A percentile compares a stretch with the other conserved stretches of the same genome.
Evolutionary conservation across 345 rosid species (phyloP).

Genomic region (Hibiscus tridactylites): DNA sequence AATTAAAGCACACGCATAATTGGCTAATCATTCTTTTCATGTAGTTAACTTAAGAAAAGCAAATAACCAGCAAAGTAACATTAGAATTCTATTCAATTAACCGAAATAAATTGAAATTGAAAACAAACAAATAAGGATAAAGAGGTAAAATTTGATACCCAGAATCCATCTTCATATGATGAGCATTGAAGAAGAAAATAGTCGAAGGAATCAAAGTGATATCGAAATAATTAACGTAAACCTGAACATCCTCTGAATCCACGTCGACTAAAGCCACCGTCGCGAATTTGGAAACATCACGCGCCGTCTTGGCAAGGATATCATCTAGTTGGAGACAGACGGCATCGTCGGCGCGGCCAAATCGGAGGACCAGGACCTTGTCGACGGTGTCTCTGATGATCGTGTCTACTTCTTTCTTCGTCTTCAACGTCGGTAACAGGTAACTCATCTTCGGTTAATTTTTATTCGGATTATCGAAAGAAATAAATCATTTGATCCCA

Average conservation of each 20-base stretch:
- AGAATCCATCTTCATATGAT: conserved; percentile 94
- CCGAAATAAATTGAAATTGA: background rate
- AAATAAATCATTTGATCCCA: no score
- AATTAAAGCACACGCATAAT: background rate
- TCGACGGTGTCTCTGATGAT: conserved; percentile 71
- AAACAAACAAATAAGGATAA: background rate
- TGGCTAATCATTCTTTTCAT: background rate
- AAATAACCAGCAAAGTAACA: background rate
- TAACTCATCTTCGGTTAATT: conserved; percentile 37
- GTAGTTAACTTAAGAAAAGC: background rate
- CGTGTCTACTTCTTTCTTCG: conserved; percentile 68
- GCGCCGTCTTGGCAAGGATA: conserved; percentile 60
- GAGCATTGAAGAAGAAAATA: conserved; percentile 87
- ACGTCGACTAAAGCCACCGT: conserved; percentile 55
- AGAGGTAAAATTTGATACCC: conserved; percentile 31
- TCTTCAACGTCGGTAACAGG: conserved; percentile 38
- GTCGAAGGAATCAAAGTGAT: conserved; percentile 66
- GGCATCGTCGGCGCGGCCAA: conserved; percentile 59
- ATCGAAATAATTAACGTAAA: conserved; percentile 79
- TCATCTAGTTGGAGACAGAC: conserved; percentile 71
- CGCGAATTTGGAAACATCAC: conserved; percentile 65
- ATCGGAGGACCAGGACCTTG: conserved; percentile 85
- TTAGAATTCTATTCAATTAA: background rate
- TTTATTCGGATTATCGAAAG: background rate
- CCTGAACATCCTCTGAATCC: conserved; percentile 70